Conservation (phyloP, 2,329 filamentous ascomycete genomes). For the Davidsoniella neocaledoniae region DNA sequence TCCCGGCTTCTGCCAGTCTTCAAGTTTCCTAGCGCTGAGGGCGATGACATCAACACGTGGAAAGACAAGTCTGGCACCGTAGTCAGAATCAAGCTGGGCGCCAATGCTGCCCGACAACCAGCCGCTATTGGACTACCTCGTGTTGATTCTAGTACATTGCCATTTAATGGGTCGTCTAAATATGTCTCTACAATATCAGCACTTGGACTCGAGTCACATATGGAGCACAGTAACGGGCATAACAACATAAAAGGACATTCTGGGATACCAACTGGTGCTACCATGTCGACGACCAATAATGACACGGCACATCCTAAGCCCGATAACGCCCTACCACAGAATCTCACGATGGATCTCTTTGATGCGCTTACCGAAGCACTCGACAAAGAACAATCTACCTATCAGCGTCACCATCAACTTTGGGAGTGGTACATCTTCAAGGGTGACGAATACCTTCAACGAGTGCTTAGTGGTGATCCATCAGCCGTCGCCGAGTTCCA, state of each 20-base stretch:
- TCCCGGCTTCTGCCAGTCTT: no score
- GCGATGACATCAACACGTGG: not conserved
- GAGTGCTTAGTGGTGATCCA: not conserved
- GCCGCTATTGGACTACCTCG: constrained; percentile 2
- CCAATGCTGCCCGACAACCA: not conserved
- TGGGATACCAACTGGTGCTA: no score
- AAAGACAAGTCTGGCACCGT: not conserved
- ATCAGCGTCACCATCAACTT: not conserved
- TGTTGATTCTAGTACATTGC: constrained; percentile 7
- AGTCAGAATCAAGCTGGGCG: not conserved
- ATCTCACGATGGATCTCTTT: constrained; percentile 9
- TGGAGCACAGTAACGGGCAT: not conserved
- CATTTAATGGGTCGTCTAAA: not conserved
- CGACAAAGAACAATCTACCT: constrained; percentile 2
- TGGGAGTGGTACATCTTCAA: not conserved
- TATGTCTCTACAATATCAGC: not conserved
- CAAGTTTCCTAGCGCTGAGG: not conserved
- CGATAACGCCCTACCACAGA: not conserved
- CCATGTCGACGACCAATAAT: not conserved
- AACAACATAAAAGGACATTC: not conserved
- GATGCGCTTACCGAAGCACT: constrained; percentile 5
- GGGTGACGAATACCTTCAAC: not conserved
- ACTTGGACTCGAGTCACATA: not conserved
- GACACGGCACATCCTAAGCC: not conserved
- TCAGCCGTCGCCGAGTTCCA: not conserved